Conservation (phyloP, 768 basidiomycete species). For the Galerina sulciceps region DNA sequence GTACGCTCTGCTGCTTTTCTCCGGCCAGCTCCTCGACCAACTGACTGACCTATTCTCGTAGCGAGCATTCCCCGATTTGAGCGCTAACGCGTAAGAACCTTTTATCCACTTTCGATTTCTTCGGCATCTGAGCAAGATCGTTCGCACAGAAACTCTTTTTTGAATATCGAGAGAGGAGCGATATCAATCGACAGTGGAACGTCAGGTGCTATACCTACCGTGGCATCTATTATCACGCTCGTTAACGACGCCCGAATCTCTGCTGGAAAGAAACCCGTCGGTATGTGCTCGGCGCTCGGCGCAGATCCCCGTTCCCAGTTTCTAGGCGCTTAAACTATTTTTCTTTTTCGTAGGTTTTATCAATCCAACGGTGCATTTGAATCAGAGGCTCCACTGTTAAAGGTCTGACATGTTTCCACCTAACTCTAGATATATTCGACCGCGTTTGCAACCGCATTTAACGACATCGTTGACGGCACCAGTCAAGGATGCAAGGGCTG, state of each 20-base stretch:
- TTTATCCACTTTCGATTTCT: background rate
- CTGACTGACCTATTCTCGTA: constrained; percentile 19
- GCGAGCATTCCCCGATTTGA: constrained; percentile 53
- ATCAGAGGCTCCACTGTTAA: background rate
- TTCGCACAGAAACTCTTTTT: constrained; percentile 14
- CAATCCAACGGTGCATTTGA: constrained; percentile 41
- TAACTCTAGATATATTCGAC: constrained; percentile 23
- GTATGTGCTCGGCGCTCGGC: constrained; percentile 29
- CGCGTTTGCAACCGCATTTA: constrained; percentile 38
- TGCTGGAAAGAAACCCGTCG: constrained; percentile 44
- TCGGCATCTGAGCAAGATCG: background rate
- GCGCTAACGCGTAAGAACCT: constrained; percentile 47
- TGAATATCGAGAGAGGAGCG: constrained; percentile 17
- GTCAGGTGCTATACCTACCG: constrained; percentile 43
- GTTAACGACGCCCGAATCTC: constrained; percentile 56
- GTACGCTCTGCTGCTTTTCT: constrained; percentile 23
- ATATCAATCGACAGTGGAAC: constrained; percentile 40
- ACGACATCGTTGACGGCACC: constrained; percentile 40
- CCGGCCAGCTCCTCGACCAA: background rate
- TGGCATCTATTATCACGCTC: constrained; percentile 47
- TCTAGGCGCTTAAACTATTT: background rate
- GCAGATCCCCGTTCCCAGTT: background rate
- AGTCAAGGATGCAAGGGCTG: constrained; percentile 51
- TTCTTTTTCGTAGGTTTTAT: constrained; percentile 37
- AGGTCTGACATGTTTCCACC: constrained; percentile 1